Evolutionary conservation across 179 eudicot species (phyloP), one percentile per base, ranked within the genome.

Genomic region (Beta lomatogona): DNA sequence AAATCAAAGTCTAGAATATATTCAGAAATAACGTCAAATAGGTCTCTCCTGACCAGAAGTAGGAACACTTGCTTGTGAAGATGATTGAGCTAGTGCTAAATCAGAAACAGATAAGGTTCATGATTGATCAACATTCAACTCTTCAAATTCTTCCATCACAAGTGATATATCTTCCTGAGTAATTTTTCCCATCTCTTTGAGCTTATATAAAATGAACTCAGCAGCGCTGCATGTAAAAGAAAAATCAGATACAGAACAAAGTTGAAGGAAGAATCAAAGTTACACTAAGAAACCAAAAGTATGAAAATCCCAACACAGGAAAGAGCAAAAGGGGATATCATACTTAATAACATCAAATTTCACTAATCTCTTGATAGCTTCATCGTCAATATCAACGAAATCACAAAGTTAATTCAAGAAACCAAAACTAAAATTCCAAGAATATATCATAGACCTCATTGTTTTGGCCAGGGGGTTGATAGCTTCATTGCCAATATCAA

Each of bases 141-240:
- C 82, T 79, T 89, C 90, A 83, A 91, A 91, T 85, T 91, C 89
- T 55, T 88, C 85, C 90, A 90, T 77, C 79, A 89, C 75, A 44
- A 81, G 82, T 2, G 86, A 15, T 58, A 91, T 77, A 77, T 91
- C 95, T 71, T 91, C 95, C 80, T 88, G 83, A 68, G 28, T 82
- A 72, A 91, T 89, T 87, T 91, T 91, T 15, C 93, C 95, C 93
- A 91, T 89, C 83, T 91, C 93, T 85, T 89, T 90, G 28, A 91
- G 92, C 88, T 89, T 91, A 61, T 82, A 89, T 57, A 91, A 25
- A n/a, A 87, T 66, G 72, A 91, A 91, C 72, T 91, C 94, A 75
- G 94, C 91, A 79, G 88, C 85, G 83, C 94, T 91, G 73, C 28
- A 22, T 36, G 14, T 36, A 36, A 9, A 55, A 69, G 28, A n/a